Conservation (phyloP, 164 flowering plant genomes). For the Stephania japonica region DNA sequence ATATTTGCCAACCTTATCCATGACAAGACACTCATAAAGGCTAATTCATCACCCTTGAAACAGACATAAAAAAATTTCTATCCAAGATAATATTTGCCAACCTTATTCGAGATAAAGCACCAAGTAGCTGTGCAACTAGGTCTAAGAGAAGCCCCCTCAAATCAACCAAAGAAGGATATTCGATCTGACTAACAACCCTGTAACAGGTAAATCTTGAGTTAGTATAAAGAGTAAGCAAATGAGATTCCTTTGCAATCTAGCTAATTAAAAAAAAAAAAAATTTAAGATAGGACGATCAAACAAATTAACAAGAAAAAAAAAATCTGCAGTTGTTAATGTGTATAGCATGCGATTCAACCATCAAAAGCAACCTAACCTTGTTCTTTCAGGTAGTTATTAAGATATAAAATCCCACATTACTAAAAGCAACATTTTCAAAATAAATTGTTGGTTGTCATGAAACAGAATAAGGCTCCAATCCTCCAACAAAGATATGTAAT, state of each 20-base stretch:
- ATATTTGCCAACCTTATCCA: too few species aligned
- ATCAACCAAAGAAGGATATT: conserved; percentile 96
- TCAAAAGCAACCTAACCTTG: background rate
- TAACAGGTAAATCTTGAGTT: conserved; percentile 12
- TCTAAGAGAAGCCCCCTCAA: conserved; percentile 90
- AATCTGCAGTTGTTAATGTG: background rate
- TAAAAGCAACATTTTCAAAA: background rate
- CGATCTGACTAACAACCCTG: conserved; percentile 99
- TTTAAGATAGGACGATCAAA: background rate
- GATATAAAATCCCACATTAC: background rate
- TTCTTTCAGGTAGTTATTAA: background rate
- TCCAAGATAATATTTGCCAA: conserved; percentile 17
- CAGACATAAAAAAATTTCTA: background rate
- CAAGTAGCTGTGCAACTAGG: conserved; percentile 91
- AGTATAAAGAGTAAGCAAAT: conserved; percentile 1
- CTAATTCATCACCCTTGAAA: background rate
- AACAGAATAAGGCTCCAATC: background rate
- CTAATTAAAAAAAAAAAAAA: background rate
- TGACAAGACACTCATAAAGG: too few species aligned
- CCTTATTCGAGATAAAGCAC: conserved; percentile 98
- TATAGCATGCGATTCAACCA: background rate
- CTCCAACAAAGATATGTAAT: background rate
- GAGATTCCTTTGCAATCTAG: background rate
- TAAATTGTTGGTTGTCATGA: background rate
- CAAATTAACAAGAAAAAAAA: background rate